Evolutionary conservation across 2,329 filamentous ascomycete genomes (phyloP), one percentile per base, ranked within the genome.

Genomic region (Diaporthe ilicicola): DNA sequence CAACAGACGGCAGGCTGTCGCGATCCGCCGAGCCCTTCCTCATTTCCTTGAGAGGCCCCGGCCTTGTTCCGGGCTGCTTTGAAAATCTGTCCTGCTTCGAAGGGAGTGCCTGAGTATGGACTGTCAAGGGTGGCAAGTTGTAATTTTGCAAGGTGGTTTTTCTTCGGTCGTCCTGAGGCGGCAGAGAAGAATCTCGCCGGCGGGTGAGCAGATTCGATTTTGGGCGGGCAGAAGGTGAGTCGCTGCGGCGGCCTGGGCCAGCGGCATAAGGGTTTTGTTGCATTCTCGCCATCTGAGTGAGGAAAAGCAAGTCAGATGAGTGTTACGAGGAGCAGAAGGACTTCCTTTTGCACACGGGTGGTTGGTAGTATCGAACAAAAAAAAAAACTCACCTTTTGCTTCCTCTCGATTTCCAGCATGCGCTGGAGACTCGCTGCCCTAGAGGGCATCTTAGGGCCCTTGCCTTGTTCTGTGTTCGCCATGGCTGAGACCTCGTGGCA

Each of bases 371-470:
- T 51, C 22, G 68, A 53, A n/a, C 22, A 32, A 46, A 68, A 53
- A n/a, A 19, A 32, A 46, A 68, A 39, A 67, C 55, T 82, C 82
- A 90, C 89, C 86, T 88, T 89, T 78, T 82, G 84, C 77, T 83
- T 83, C 76, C 86, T 88, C 76, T 90, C 89, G 65, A 90, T 79
- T 75, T 90, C 87, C 61, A 90, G 82, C 88, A 90, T 90, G 71
- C 82, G 84, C 77, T 89, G 84, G 74, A 90, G 84, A 78, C 84
- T 88, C 76, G 84, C 84, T 73, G 82, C 82, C 75, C 81, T 81
- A 65, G 79, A 74, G 19, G 75, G 75, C 48, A 73, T 67, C 70
- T 73, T 78, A 54, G 75, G 69, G 56, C 74, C 74, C 70, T 72
- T 61, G 39, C 62, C 24, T 15, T 67, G 65, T 24, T 67, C 44